These are phyloP conservation scores for Paramecium octaurelia DNA, from an alignment of 73 alveolate species.

Conservation along the genomic window DNA sequence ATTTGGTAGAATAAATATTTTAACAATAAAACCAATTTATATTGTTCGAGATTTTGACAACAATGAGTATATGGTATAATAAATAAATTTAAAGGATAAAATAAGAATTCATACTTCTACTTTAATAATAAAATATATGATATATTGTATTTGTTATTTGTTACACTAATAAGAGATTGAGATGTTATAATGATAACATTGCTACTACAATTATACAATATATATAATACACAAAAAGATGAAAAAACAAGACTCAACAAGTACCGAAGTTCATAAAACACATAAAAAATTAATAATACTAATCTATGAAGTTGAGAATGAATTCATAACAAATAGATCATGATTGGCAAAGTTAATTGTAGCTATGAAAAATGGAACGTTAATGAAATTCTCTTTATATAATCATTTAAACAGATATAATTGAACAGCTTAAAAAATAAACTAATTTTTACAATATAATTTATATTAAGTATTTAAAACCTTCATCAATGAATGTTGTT, in stretches of 20 bases:
- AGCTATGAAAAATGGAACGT: neutral
- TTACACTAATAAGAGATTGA: too few species aligned
- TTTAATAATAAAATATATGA: constrained; percentile 4
- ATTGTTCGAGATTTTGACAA: neutral
- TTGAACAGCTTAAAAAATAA: neutral
- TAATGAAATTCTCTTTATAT: neutral
- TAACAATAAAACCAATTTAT: neutral
- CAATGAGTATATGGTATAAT: neutral
- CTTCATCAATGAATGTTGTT: neutral
- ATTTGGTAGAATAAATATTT: neutral
- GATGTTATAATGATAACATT: too few species aligned
- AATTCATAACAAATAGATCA: too few species aligned
- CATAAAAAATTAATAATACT: too few species aligned
- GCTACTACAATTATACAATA: too few species aligned
- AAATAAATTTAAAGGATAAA: constrained; percentile 10
- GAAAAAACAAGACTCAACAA: too few species aligned
- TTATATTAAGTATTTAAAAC: neutral
- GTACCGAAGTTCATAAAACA: too few species aligned
- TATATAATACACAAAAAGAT: too few species aligned
- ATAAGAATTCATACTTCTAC: neutral
- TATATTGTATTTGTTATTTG: neutral
- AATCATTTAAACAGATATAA: neutral
- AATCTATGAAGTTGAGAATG: too few species aligned
- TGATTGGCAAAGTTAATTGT: neutral
- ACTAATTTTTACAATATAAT: neutral